Evolutionary conservation across 306 rosid species (phyloP), one percentile per base, ranked within the genome.

Genomic region (Abrus precatorius): DNA sequence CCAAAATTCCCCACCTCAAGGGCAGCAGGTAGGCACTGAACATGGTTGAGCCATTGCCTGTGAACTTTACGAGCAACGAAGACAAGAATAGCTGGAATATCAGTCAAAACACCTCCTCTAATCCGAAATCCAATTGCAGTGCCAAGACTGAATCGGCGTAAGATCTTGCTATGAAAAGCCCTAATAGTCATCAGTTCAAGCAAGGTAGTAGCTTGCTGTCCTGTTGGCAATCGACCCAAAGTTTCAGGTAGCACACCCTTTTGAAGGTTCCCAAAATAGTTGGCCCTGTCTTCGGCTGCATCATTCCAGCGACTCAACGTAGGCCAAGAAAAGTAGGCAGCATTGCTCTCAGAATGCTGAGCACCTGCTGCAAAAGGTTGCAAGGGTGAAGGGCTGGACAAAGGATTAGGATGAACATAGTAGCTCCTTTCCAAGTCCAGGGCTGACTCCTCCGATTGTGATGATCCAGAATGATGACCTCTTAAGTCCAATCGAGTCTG

Each of bases 251-350:
- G 93, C 77, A 89, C 98, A 40, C 90, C 97, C 90, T 96, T 96
- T 79, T 96, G 99, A 80, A 96, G 96, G 77, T 93, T 96, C 36
- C 96, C 92, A 29, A 96, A 96, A 80, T 96, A 90, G 86, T 96
- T 92, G 55, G 89, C 97, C 81, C 99, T 92, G 74, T 87, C 98
- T 83, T 93, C 98, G 0, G 97, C 97, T 54, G 98, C 97, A 41
- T 90, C 98, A 65, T 85, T 92, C 85, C 93, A 84, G 68, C 93
- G 91, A 79, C 93, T 91, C 88, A 91, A 92, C 28, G 97, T 90
- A 60, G 99, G 99, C 99, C 99, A 96, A 56, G 99, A 96, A 77
- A 96, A 96, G 85, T 93, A 96, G 60, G 99, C 93, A 12, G 99
- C 96, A 49, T 79, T 95, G 87, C 91, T 92, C 85, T 95, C 99